Evolutionary conservation across 805 yeast species (phyloP).

Genomic region (Wickerhamomyces chambardii): DNA sequence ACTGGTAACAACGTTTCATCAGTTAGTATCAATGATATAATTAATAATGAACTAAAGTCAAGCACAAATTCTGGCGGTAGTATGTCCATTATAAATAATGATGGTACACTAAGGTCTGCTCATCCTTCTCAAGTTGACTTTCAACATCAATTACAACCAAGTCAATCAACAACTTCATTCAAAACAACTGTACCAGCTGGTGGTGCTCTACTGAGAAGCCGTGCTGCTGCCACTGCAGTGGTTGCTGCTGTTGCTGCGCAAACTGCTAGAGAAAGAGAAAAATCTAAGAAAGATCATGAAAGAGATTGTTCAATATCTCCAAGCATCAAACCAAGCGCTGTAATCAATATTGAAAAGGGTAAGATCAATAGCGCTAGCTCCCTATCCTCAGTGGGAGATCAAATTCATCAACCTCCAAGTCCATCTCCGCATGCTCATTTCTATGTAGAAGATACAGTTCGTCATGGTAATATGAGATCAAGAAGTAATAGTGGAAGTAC

Average conservation of each 20-base stretch:
- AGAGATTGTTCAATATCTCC: too few species aligned
- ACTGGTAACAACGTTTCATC: slow-evolving; percentile 15
- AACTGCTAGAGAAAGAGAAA: slow-evolving; percentile 21
- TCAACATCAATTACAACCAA: slow-evolving; percentile 1
- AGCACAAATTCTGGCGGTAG: neutral
- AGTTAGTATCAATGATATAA: slow-evolving; percentile 15
- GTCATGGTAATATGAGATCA: slow-evolving; percentile 31
- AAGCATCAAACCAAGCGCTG: too few species aligned
- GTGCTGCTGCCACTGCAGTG: slow-evolving; percentile 27
- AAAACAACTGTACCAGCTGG: slow-evolving; percentile 35
- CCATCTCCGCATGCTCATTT: slow-evolving; percentile 76
- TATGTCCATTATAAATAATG: neutral
- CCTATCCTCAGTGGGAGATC: too few species aligned
- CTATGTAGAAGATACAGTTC: slow-evolving; percentile 57
- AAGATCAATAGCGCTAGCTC: too few species aligned
- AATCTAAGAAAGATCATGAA: slow-evolving; percentile 6
- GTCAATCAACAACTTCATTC: neutral
- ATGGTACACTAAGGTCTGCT: neutral
- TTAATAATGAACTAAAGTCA: slow-evolving; percentile 8
- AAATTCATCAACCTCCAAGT: slow-evolving; percentile 17
- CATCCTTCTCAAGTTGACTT: neutral
- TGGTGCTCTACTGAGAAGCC: slow-evolving; percentile 31
- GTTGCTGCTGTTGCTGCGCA: slow-evolving; percentile 31
- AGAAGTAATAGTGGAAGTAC: slow-evolving; percentile 20
- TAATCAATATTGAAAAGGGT: too few species aligned